phyloP scores from a whole-genome alignment of 2,329 filamentous ascomycete species.

The Hypoxylon sp. region DNA sequence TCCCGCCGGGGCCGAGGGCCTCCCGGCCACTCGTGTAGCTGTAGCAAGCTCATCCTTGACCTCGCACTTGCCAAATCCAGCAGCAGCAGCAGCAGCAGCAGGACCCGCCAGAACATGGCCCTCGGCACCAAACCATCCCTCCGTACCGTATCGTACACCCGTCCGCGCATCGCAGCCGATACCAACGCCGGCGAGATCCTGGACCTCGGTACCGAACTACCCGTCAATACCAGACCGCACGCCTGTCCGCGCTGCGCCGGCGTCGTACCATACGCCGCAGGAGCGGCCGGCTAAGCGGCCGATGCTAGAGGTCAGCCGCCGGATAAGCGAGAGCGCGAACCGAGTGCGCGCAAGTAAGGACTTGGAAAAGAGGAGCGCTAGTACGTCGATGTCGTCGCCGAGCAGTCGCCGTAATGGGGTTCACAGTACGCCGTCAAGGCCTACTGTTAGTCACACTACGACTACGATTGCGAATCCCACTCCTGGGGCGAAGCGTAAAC shows the following conservation, averaged over 20 bases:
- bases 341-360: not conserved
- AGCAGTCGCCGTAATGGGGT: not conserved
- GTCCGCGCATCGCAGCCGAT: too few relatives aligned
- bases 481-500: slow-evolving; percentile 35
- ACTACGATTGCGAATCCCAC: slow-evolving; percentile 8
- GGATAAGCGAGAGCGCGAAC: not conserved
- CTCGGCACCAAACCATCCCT: not conserved
- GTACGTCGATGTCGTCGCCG: not conserved
- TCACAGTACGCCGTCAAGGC: not conserved
- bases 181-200: too few relatives aligned
- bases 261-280: not conserved
- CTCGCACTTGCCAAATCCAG: not conserved
- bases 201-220: too few relatives aligned
- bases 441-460: not conserved
- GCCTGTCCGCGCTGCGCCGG: not conserved
- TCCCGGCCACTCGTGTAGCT: too few relatives aligned
- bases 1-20: too few relatives aligned
- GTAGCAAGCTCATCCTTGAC: not conserved
- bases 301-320: not conserved
- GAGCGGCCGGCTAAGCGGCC: not conserved
- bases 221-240: not conserved
- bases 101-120: not conserved
- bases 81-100: not conserved
- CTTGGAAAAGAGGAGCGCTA: not conserved
- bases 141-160: not conserved